phyloP scores from a whole-genome alignment of 129 eudicot species.

The Silybum marianum region DNA sequence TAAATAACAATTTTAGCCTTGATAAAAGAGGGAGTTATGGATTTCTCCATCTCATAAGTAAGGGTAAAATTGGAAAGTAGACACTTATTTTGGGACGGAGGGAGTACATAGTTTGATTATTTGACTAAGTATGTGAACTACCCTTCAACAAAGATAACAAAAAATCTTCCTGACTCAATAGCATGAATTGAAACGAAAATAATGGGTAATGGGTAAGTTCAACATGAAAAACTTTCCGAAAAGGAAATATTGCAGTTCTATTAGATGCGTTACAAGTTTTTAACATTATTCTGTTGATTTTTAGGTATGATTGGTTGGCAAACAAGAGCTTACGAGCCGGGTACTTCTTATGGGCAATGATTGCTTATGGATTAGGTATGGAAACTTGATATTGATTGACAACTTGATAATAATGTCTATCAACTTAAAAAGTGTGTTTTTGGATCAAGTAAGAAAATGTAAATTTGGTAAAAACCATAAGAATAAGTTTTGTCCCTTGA shows the following conservation, averaged over 20 bases:
- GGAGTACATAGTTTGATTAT: not conserved
- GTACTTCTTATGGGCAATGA: slow-evolving; percentile 89
- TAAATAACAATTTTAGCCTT: not conserved
- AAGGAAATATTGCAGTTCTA: slow-evolving; percentile 13
- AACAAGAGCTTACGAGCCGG: slow-evolving; percentile 72
- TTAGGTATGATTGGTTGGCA: slow-evolving; percentile 94
- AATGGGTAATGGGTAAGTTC: not conserved
- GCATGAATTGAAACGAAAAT: not conserved
- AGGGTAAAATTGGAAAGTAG: not conserved
- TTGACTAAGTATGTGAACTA: slow-evolving; percentile 4
- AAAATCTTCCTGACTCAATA: slow-evolving; percentile 4
- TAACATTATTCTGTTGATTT: slow-evolving; percentile 17
- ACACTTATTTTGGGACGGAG: not conserved
- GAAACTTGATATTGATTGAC: not conserved
- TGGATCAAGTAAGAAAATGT: not conserved
- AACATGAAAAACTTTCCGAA: not conserved
- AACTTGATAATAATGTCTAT: not conserved
- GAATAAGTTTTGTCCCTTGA: not conserved
- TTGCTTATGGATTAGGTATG: slow-evolving; percentile 92
- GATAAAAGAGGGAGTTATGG: not conserved
- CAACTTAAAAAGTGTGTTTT: not conserved
- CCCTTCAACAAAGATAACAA: not conserved
- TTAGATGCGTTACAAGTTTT: slow-evolving; percentile 6
- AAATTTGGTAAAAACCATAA: not conserved
- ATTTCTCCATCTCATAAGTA: not conserved